A percentile compares a stretch with the other conserved stretches of the same genome.
Conservation (phyloP, 2,329 filamentous ascomycete genomes). For the Alternaria sp. region DNA sequence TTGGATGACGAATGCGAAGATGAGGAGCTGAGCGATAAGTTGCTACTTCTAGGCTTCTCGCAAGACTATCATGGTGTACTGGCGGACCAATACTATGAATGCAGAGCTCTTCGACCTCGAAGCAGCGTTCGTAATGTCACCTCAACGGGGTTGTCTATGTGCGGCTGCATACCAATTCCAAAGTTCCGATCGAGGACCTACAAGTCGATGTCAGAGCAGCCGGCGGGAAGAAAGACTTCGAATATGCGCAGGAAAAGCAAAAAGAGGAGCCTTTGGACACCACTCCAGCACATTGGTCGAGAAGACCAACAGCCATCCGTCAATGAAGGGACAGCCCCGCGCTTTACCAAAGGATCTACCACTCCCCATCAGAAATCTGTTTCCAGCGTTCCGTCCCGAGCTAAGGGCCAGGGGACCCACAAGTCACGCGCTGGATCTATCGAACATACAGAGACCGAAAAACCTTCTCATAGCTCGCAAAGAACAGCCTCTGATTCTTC, state of each 20-base stretch:
- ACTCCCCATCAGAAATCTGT: background rate
- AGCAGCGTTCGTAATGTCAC: background rate
- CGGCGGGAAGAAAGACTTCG: constrained; percentile 28
- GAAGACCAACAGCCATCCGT: background rate
- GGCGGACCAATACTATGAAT: constrained; percentile 31
- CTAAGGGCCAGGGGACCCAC: background rate
- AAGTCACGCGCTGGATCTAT: background rate
- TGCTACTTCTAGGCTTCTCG: constrained; percentile 32
- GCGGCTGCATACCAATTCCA: background rate
- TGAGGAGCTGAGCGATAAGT: constrained; percentile 25
- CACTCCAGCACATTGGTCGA: constrained; percentile 16
- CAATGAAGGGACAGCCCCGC: background rate
- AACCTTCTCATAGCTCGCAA: background rate
- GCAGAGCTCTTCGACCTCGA: constrained; percentile 3
- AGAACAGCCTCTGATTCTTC: background rate
- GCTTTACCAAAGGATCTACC: background rate
- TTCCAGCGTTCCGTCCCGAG: background rate
- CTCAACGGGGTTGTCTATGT: background rate
- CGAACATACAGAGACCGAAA: background rate
- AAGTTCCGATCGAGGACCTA: background rate
- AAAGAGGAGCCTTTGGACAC: constrained; percentile 23
- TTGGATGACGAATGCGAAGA: constrained; percentile 25
- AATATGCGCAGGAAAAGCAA: constrained; percentile 12
- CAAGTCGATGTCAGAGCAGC: constrained; percentile 10
- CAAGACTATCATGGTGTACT: constrained; percentile 41